Percentiles rank a stretch among this genome's conserved stretches.
Conservation (phyloP, 768 basidiomycete species). For the Mycena alexandri region DNA sequence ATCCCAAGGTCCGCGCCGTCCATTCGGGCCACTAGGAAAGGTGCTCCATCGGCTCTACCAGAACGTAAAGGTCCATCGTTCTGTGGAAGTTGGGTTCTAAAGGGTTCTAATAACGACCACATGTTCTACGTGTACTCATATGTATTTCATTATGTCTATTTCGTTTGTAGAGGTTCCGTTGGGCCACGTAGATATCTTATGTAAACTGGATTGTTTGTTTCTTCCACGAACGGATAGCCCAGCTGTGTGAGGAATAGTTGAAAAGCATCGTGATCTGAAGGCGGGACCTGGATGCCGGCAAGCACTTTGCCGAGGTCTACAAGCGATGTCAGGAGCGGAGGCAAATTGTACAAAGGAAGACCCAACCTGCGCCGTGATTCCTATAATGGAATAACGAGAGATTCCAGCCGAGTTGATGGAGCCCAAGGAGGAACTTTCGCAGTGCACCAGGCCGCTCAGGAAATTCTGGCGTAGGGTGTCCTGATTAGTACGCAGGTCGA, state of each 20-base stretch:
- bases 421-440: conserved; percentile 86
- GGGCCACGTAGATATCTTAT: conserved; percentile 71
- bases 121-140: neutral
- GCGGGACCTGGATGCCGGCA: conserved; percentile 93
- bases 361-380: conserved; percentile 94
- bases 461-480: conserved; percentile 72
- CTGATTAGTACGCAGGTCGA: neutral
- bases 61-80: conserved; percentile 15
- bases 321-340: conserved; percentile 18
- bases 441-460: conserved; percentile 95
- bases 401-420: conserved; percentile 87
- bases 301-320: conserved; percentile 93
- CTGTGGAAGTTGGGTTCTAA: conserved; percentile 18
- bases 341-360: neutral
- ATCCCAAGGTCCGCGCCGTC: neutral
- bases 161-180: conserved; percentile 15
- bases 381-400: conserved; percentile 98
- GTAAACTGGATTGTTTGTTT: conserved; percentile 91
- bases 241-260: conserved; percentile 80
- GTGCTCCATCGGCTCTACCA: conserved; percentile 15
- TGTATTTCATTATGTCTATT: conserved; percentile 19
- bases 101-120: conserved; percentile 9
- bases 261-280: conserved; percentile 74
- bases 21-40: conserved; percentile 13
- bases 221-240: conserved; percentile 92